A percentile compares a stretch with the other conserved stretches of the same genome.
These are phyloP conservation scores for Pezizomycotina sp. DNA, from an alignment of 2,329 filamentous ascomycete species.

Conservation along the genomic window DNA sequence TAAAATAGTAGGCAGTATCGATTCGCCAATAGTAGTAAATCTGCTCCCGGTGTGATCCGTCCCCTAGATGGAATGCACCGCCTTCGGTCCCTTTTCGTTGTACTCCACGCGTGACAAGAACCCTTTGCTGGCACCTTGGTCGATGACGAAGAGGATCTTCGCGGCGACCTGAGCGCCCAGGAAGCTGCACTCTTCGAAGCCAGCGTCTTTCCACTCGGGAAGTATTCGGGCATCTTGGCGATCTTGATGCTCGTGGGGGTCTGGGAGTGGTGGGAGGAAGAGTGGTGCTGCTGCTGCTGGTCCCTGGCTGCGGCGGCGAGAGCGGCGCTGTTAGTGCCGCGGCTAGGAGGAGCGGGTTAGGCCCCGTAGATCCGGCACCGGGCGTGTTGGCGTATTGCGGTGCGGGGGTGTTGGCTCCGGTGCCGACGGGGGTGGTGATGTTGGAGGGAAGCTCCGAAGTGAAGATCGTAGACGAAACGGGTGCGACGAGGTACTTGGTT, in stretches of 20 bases:
- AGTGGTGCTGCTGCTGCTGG: conserved; percentile 28
- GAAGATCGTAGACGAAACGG: conserved; percentile 87
- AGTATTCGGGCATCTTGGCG: conserved; percentile 63
- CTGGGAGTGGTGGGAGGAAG: conserved; percentile 43
- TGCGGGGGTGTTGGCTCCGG: conserved; percentile 79
- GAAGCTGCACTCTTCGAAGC: conserved; percentile 68
- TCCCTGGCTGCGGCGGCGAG: conserved; percentile 29
- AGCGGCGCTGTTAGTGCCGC: conserved; percentile 47
- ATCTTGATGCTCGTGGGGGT: conserved; percentile 74
- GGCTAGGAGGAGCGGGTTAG: conserved; percentile 82
- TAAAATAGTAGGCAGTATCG: too few species aligned
- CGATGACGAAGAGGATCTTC: conserved; percentile 53
- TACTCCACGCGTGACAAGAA: conserved; percentile 54
- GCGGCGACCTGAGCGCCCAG: conserved; percentile 76
- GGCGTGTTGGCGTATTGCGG: conserved; percentile 38
- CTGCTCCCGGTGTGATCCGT: too few species aligned
- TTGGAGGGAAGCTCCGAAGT: conserved; percentile 91
- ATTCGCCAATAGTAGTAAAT: too few species aligned
- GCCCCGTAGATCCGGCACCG: conserved; percentile 42
- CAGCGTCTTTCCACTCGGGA: conserved; percentile 76
- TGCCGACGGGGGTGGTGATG: conserved; percentile 76
- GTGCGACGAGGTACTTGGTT: conserved; percentile 75
- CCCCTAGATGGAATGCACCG: conserved; percentile 39
- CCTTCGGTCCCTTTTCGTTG: conserved; percentile 48
- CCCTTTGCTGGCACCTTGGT: conserved; percentile 49